A percentile compares a stretch with the other conserved stretches of the same genome.
Conservation (phyloP, 306 rosid genomes). For the Abrus pulchellus region DNA sequence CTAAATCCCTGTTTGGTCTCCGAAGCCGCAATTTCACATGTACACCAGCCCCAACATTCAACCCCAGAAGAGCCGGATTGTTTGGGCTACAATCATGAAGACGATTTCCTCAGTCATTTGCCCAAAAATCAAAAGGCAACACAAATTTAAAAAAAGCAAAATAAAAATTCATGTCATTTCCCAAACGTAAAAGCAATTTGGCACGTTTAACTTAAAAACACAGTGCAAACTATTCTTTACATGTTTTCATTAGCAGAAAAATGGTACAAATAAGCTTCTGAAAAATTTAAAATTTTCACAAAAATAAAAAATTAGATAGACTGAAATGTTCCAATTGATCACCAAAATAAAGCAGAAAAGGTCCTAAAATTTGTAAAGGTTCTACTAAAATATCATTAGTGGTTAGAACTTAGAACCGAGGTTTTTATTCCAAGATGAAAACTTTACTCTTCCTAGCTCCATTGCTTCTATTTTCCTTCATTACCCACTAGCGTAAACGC, state of each 20-base stretch:
- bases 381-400: background rate
- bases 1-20: conserved; percentile 73
- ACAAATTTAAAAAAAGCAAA: background rate
- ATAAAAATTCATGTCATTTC: background rate
- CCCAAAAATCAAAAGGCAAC: conserved; percentile 11
- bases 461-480: background rate
- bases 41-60: conserved; percentile 82
- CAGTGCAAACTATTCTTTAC: background rate
- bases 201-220: conserved; percentile 8
- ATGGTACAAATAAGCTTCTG: background rate
- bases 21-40: conserved; percentile 88
- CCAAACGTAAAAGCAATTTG: conserved; percentile 22
- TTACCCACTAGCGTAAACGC: conserved; percentile 35
- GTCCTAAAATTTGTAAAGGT: background rate
- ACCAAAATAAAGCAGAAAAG: background rate
- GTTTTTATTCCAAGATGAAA: conserved; percentile 28
- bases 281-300: background rate
- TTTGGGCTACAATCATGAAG: conserved; percentile 68
- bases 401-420: conserved; percentile 24
- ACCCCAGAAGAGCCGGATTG: conserved; percentile 72
- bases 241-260: background rate
- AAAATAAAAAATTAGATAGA: background rate
- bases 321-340: background rate
- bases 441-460: background rate
- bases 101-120: conserved; percentile 34